Percentiles rank a stretch among this genome's conserved stretches.
Conservation (phyloP, 345 rosid species). For the Aurinia saxatilis region DNA sequence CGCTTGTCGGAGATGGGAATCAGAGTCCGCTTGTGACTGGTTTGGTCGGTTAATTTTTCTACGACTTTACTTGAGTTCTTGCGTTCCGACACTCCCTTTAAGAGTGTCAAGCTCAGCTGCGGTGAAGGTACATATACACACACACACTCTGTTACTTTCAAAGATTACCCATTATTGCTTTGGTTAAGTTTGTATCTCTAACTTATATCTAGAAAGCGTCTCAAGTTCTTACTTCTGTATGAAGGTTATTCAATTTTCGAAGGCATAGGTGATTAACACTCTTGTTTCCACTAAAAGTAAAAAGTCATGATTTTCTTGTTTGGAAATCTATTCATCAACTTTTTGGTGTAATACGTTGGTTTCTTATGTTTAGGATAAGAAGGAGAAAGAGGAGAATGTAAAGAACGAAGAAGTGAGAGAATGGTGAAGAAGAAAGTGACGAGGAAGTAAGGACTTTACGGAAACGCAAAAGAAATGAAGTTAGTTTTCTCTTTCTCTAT, state of each 20-base stretch:
- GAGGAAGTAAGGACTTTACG: constrained; percentile 21
- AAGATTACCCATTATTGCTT: too few relatives aligned
- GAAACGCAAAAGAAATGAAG: constrained; percentile 43
- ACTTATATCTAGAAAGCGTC: too few relatives aligned
- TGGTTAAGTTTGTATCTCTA: too few relatives aligned
- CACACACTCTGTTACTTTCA: too few relatives aligned
- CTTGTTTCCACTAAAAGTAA: too few relatives aligned
- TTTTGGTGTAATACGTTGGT: too few relatives aligned
- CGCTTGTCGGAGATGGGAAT: constrained; percentile 32
- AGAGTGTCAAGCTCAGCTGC: constrained; percentile 79
- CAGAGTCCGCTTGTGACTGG: constrained; percentile 44
- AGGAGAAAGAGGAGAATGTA: constrained; percentile 27
- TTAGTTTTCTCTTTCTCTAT: constrained; percentile 20
- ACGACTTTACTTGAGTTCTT: constrained; percentile 85
- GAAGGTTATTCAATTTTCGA: too few relatives aligned
- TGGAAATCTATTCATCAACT: too few relatives aligned
- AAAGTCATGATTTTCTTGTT: too few relatives aligned
- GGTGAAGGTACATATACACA: constrained; percentile 53
- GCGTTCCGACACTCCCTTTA: constrained; percentile 59
- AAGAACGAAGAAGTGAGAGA: constrained; percentile 29
- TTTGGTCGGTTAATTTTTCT: constrained; percentile 46
- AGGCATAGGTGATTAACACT: too few relatives aligned
- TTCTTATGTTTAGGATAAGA: too few relatives aligned
- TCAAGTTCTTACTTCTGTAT: too few relatives aligned
- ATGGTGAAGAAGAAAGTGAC: constrained; percentile 22